Conservation (phyloP, 176 grass and related monocot genomes). For the Oryza meyeriana region DNA sequence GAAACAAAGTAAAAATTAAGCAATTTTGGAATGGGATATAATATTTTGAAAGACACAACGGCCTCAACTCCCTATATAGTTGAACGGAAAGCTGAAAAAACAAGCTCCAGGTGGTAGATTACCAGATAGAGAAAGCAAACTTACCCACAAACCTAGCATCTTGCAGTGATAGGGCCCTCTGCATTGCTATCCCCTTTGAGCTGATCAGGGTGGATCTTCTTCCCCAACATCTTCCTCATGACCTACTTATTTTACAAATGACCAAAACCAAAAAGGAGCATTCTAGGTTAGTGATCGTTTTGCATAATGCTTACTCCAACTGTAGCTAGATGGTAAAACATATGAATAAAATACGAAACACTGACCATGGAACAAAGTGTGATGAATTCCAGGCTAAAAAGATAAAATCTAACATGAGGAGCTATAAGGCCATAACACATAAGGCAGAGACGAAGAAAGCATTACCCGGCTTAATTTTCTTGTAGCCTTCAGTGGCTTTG, state of each 20-base stretch:
- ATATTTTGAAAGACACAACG: neutral
- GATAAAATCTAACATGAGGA: neutral
- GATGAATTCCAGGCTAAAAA: slow-evolving; percentile 9
- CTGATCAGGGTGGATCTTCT: slow-evolving; percentile 93
- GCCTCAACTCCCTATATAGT: neutral
- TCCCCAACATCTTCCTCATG: slow-evolving; percentile 88
- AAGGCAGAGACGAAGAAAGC: slow-evolving; percentile 33
- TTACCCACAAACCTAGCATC: slow-evolving; percentile 20
- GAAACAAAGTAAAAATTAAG: slow-evolving; percentile 18
- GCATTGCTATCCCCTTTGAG: slow-evolving; percentile 33
- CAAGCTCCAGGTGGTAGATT: slow-evolving; percentile 36
- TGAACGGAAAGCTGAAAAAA: slow-evolving; percentile 1
- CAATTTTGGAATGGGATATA: neutral
- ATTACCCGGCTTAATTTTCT: slow-evolving; percentile 77
- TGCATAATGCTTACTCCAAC: neutral
- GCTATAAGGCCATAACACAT: neutral
- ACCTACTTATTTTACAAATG: slow-evolving; percentile 64
- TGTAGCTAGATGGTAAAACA: neutral
- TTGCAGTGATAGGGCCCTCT: slow-evolving; percentile 46
- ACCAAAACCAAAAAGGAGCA: slow-evolving; percentile 18
- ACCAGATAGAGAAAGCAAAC: slow-evolving; percentile 41
- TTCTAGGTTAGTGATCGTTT: slow-evolving; percentile 12
- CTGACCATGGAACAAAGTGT: neutral
- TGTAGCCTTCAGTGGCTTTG: slow-evolving; percentile 32
- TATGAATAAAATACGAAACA: neutral